Conservation (phyloP, 2,329 filamentous ascomycete species). For the Curvularia hawaiiensis region DNA sequence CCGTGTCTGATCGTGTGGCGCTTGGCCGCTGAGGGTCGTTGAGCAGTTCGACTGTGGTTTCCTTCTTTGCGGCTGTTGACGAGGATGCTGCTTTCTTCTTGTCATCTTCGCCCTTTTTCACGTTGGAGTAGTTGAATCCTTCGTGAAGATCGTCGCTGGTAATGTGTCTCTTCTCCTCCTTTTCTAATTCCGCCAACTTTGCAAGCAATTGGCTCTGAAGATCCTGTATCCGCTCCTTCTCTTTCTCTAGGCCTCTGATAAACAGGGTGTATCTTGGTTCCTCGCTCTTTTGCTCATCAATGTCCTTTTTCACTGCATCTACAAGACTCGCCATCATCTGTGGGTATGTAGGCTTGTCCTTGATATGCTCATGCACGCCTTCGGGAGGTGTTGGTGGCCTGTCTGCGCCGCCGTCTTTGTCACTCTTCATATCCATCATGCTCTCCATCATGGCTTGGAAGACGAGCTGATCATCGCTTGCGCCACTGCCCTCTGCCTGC, state of each 20-base stretch:
- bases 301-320: constrained; percentile 86
- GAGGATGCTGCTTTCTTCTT: constrained; percentile 28
- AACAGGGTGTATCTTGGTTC: constrained; percentile 73
- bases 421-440: constrained; percentile 61
- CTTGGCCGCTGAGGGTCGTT: constrained; percentile 64
- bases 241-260: constrained; percentile 75
- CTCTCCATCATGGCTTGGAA: constrained; percentile 89
- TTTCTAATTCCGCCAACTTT: constrained; percentile 82
- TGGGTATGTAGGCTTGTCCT: constrained; percentile 82
- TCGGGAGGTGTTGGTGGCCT: constrained; percentile 77
- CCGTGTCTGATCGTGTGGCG: constrained; percentile 48
- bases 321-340: constrained; percentile 98
- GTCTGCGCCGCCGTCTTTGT: constrained; percentile 47
- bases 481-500: constrained; percentile 30
- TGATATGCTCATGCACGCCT: constrained; percentile 76
- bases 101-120: constrained; percentile 54
- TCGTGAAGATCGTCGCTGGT: constrained; percentile 89
- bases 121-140: constrained; percentile 86
- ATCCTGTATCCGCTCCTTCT: constrained; percentile 76
- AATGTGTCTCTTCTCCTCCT: constrained; percentile 85
- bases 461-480: constrained; percentile 74
- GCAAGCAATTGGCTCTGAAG: constrained; percentile 75
- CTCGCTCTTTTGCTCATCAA: constrained; percentile 74
- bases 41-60: constrained; percentile 67
- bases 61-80: constrained; percentile 28